phyloP scores from a whole-genome alignment of 805 yeast species.

The Maudiozyma bulderi region DNA sequence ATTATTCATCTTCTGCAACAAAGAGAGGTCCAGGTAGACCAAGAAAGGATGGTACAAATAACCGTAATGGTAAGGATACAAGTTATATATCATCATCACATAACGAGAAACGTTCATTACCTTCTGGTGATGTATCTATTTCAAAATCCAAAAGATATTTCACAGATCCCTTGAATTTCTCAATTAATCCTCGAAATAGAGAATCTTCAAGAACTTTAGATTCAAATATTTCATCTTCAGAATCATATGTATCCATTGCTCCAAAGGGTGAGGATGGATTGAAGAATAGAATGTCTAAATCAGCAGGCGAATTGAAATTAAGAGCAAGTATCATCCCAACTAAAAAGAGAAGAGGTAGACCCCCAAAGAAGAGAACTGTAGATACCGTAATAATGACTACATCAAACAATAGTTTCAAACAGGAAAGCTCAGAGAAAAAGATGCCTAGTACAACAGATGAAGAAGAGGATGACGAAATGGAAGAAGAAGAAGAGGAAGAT shows the following conservation, averaged over 20 bases:
- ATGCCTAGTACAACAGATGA: constrained; percentile 8
- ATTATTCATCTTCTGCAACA: neutral
- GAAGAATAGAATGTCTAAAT: neutral
- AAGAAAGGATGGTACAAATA: constrained; percentile 15
- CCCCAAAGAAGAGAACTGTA: constrained; percentile 26
- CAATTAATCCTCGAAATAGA: neutral
- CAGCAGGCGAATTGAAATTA: neutral
- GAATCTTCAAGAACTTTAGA: neutral
- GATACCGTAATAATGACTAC: constrained; percentile 19
- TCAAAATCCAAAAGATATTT: constrained; percentile 27
- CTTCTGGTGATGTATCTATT: constrained; percentile 21
- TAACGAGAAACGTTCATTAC: constrained; percentile 16
- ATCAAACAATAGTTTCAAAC: too few relatives aligned
- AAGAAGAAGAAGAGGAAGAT: neutral
- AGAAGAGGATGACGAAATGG: neutral
- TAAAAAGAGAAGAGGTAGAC: constrained; percentile 28
- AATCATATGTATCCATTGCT: neutral
- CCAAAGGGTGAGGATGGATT: too few relatives aligned
- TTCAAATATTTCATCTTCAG: neutral
- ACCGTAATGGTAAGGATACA: neutral
- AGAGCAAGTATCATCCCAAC: neutral
- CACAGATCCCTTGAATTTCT: constrained; percentile 16
- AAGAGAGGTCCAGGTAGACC: constrained; percentile 30
- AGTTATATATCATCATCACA: neutral
- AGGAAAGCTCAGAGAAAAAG: neutral